Percentiles rank a stretch among this genome's conserved stretches.
phyloP scores from a whole-genome alignment of 768 basidiomycete species.

The Russula emetica region DNA sequence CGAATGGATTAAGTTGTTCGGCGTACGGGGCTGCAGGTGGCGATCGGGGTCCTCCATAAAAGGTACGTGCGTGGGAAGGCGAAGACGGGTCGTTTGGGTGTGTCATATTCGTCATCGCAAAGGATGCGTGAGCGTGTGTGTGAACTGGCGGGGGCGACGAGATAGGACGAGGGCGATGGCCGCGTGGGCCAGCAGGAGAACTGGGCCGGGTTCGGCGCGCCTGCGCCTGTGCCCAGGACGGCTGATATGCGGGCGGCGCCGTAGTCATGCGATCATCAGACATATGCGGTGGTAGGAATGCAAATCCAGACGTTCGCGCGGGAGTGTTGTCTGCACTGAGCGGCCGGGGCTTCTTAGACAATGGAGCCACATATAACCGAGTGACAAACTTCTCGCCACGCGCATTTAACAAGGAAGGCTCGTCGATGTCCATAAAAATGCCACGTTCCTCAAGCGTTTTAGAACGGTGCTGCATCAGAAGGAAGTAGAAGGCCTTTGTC shows the following conservation, averaged over 20 bases:
- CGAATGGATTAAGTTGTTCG: conserved; percentile 10
- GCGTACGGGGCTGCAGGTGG: conserved; percentile 4
- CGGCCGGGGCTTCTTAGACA: conserved; percentile 33
- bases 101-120: conserved; percentile 11
- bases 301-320: conserved; percentile 3
- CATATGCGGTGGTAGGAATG: conserved; percentile 21
- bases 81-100: conserved; percentile 9
- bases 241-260: conserved; percentile 25
- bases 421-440: conserved; percentile 40
- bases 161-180: conserved; percentile 26
- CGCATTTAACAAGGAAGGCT: conserved; percentile 28
- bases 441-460: conserved; percentile 53
- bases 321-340: conserved; percentile 21
- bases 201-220: conserved; percentile 23
- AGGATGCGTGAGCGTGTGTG: conserved; percentile 2
- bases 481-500: conserved; percentile 86
- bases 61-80: conserved; percentile 7
- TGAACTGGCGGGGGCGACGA: conserved; percentile 27
- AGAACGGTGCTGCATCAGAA: conserved; percentile 73
- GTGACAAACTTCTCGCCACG: conserved; percentile 36
- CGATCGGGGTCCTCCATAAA: conserved; percentile 17
- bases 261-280: conserved; percentile 18
- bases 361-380: conserved; percentile 43
- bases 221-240: conserved; percentile 18
- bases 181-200: conserved; percentile 28